Percentiles rank a stretch among this genome's conserved stretches.
Conservation (phyloP, 257 asterid genomes). For the Nicotiana tomentosiformis region DNA sequence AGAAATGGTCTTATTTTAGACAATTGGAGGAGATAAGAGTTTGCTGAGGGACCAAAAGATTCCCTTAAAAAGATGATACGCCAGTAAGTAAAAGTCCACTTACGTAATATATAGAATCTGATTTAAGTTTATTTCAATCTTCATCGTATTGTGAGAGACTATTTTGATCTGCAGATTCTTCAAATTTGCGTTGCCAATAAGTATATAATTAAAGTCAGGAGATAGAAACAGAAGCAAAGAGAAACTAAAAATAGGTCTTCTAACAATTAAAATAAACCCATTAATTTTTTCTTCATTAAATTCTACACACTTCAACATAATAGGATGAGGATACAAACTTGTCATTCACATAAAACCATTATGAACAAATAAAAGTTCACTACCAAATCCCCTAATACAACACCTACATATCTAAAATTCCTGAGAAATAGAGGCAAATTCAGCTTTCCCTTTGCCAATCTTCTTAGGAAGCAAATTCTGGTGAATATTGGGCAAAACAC, state of each 20-base stretch:
- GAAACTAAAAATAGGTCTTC: neutral
- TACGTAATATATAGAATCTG: neutral
- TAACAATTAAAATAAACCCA: neutral
- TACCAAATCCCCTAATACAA: neutral
- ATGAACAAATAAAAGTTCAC: neutral
- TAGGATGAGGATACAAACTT: neutral
- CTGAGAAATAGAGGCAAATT: conserved; percentile 53
- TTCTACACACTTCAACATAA: neutral
- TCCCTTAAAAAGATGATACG: too few species aligned
- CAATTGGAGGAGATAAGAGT: too few species aligned
- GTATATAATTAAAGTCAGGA: too few species aligned
- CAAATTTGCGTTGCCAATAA: neutral
- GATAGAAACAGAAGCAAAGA: neutral
- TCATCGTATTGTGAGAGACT: neutral
- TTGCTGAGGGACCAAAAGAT: too few species aligned
- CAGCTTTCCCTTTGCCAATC: conserved; percentile 20
- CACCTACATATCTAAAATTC: conserved; percentile 35
- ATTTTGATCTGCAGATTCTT: neutral
- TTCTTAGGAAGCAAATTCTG: conserved; percentile 46
- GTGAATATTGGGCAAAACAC: conserved; percentile 64
- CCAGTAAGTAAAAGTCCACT: too few species aligned
- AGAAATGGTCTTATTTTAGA: too few species aligned
- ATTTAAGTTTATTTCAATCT: neutral
- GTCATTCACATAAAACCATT: neutral
- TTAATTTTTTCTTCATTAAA: neutral